Percentiles rank a stretch among this genome's conserved stretches.
These are phyloP conservation scores for Torulaspora globosa DNA, from an alignment of 1,139 yeast species.

Conservation along the genomic window DNA sequence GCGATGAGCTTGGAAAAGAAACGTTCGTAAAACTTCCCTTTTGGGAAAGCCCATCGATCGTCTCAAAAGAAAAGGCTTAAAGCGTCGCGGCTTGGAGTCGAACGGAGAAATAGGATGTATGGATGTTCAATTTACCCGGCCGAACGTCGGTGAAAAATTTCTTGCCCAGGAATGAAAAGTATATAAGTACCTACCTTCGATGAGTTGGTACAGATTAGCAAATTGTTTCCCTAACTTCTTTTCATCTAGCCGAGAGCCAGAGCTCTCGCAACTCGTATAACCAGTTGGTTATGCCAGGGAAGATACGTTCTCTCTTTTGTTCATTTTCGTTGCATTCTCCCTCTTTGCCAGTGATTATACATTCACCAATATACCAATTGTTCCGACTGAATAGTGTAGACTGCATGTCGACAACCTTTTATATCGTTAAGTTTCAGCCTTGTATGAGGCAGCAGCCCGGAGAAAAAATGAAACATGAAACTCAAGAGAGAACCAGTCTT, in stretches of 20 bases:
- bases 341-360: constrained; percentile 29
- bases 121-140: background rate
- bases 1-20: constrained; percentile 13
- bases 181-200: too few species aligned
- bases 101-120: background rate
- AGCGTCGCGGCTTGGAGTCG: background rate
- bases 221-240: background rate
- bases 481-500: constrained; percentile 4
- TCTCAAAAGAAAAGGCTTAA: background rate
- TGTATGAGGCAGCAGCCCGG: constrained; percentile 32
- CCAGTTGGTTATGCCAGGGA: constrained; percentile 18
- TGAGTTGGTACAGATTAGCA: too few species aligned
- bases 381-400: constrained; percentile 40
- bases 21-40: constrained; percentile 4
- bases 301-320: constrained; percentile 9
- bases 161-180: too few species aligned
- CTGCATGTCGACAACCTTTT: constrained; percentile 38
- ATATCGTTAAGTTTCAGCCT: constrained; percentile 41
- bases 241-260: background rate
- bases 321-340: background rate
- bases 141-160: background rate
- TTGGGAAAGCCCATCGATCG: constrained; percentile 1
- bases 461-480: background rate
- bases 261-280: constrained; percentile 2
- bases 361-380: constrained; percentile 36